These are phyloP conservation scores for Tetrapyrgos nigripes DNA, from an alignment of 1,284 basidiomycete species.

Conservation along the genomic window DNA sequence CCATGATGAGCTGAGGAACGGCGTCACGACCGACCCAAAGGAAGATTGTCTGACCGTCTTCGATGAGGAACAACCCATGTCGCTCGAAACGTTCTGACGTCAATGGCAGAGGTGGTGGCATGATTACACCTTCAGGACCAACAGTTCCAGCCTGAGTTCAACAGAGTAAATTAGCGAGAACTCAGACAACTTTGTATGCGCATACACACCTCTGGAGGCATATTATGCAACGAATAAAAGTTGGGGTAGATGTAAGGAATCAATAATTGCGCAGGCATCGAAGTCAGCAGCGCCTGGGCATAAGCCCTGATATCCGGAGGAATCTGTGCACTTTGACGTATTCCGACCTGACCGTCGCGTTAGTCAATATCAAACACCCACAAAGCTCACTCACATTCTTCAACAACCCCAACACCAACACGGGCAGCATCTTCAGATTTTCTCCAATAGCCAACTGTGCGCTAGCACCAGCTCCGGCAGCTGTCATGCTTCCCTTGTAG, in stretches of 20 bases:
- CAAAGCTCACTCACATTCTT: conserved; percentile 78
- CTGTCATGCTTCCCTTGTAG: conserved; percentile 98
- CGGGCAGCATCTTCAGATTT: conserved; percentile 94
- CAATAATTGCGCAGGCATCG: conserved; percentile 89
- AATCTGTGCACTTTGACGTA: conserved; percentile 95
- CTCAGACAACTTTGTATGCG: background rate
- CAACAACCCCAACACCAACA: conserved; percentile 88
- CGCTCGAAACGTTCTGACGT: conserved; percentile 94
- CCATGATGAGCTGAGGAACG: conserved; percentile 91
- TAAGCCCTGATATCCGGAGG: conserved; percentile 96
- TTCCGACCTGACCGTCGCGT: conserved; percentile 69
- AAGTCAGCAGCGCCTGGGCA: conserved; percentile 91
- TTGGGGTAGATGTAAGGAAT: conserved; percentile 94
- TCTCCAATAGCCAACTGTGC: conserved; percentile 93
- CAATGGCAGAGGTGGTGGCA: conserved; percentile 89
- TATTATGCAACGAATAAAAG: conserved; percentile 97
- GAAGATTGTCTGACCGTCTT: conserved; percentile 98
- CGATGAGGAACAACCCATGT: conserved; percentile 96
- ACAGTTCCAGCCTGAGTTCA: conserved; percentile 80
- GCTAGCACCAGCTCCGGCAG: conserved; percentile 89
- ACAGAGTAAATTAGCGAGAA: background rate
- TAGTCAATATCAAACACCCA: conserved; percentile 2
- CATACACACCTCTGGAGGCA: conserved; percentile 84
- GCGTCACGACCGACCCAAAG: conserved; percentile 97
- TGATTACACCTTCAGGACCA: conserved; percentile 80